Conservation (phyloP, 371 early-diverging fungal genomes). For the Apophysomyces sp. region DNA sequence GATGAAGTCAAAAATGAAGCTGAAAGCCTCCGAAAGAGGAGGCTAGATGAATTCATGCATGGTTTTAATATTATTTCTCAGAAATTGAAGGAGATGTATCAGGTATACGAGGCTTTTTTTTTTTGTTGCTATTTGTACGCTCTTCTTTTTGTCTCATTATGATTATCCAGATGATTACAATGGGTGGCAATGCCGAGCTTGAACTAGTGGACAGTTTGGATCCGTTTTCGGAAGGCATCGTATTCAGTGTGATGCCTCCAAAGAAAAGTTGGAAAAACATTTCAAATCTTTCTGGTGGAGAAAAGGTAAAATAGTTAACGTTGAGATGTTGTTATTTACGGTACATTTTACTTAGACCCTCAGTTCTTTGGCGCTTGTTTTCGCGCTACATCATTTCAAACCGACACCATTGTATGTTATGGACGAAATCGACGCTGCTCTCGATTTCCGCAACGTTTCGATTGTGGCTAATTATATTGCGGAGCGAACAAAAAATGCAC, state of each 20-base stretch:
- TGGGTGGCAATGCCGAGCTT: constrained; percentile 99
- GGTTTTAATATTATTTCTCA: constrained; percentile 95
- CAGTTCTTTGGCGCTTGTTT: constrained; percentile 97
- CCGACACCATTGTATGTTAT: constrained; percentile 99
- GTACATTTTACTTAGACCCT: constrained; percentile 70
- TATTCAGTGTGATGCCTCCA: constrained; percentile 99
- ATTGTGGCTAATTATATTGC: constrained; percentile 99
- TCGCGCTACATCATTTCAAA: constrained; percentile 99
- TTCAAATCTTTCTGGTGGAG: constrained; percentile 98
- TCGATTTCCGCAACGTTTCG: constrained; percentile 99
- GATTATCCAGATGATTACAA: constrained; percentile 84
- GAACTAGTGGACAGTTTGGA: constrained; percentile 99
- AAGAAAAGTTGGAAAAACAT: constrained; percentile 99
- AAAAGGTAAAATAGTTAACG: constrained; percentile 79
- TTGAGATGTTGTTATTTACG: not conserved
- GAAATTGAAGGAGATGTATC: constrained; percentile 99
- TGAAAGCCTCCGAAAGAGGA: constrained; percentile 77
- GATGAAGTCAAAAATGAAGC: constrained; percentile 75
- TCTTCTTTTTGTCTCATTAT: not conserved
- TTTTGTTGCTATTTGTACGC: not conserved
- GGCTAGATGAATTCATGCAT: constrained; percentile 94
- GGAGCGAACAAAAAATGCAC: constrained; percentile 96
- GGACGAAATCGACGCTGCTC: constrained; percentile 99
- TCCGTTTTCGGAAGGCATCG: constrained; percentile 99
- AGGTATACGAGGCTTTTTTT: no score